These are phyloP conservation scores for Cymbopogon citratus DNA, from an alignment of 176 grass and related monocot genomes.

Conservation along the genomic window DNA sequence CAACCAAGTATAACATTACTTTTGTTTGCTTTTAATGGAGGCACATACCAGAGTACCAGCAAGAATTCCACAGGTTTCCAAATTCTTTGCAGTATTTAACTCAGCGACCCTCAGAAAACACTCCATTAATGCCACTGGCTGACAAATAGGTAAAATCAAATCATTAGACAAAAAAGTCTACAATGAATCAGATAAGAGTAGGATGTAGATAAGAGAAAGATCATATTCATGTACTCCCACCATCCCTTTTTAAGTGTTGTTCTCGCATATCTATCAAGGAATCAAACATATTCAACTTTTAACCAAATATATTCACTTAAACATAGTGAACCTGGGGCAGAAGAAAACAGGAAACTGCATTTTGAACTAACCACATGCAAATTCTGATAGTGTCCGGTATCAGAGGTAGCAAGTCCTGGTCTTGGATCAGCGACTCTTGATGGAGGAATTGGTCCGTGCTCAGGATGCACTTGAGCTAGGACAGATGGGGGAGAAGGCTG, in stretches of 20 bases:
- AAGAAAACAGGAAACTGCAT: constrained; percentile 10
- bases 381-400: constrained; percentile 57
- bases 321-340: background rate
- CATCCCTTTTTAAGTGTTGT: background rate
- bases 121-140: constrained; percentile 93
- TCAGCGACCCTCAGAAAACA: constrained; percentile 87
- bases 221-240: background rate
- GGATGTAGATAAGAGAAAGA: constrained; percentile 10
- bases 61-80: constrained; percentile 98
- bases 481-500: constrained; percentile 79
- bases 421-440: constrained; percentile 81
- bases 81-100: constrained; percentile 82
- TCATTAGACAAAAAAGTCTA: background rate
- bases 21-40: background rate
- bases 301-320: background rate
- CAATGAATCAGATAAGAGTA: background rate
- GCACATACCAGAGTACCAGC: constrained; percentile 76
- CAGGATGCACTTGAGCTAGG: constrained; percentile 60
- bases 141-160: constrained; percentile 30
- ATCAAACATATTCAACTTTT: background rate
- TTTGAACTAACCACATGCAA: constrained; percentile 77
- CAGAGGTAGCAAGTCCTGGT: constrained; percentile 53
- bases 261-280: background rate
- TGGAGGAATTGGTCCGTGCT: constrained; percentile 56
- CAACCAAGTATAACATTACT: constrained; percentile 13